Base-by-base conservation (phyloP, 345 rosid genomes). In the Geranium brycei region DNA sequence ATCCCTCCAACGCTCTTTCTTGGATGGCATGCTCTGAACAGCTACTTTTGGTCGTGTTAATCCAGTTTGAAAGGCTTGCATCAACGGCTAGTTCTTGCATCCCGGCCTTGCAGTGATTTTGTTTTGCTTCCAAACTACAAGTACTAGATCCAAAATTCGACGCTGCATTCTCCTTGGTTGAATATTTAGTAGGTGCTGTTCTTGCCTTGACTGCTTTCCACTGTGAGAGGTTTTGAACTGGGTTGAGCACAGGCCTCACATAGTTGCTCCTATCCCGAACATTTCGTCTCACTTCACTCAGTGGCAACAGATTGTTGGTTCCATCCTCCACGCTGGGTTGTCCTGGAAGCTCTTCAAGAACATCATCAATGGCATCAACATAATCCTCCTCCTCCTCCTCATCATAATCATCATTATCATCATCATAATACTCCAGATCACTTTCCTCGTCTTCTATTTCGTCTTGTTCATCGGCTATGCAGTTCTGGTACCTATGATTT, bases 131-230 rank as follows among this genome's bases (percentile, higher is more conserved):
- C 40, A 62, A 38, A 62, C 17, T 28, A 47, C 7, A 31, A 16
- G 4, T 13, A 7, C 16, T 59, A 59, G 64, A 66, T 57, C 57
- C 53, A 28, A 31, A 32, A 66, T 55, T 17, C 18, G 67, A 18
- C 15, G 61, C 73, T 16, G 68, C 30, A 19, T 89, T 89, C 79
- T 92, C 95, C 79, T 89, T 84, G 77, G 61, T 78, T 23, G 56
- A 51, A 38, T 72, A 74, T 72, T 76, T 71, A 14, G 75, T 12
- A 32, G 57, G 76, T 16, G 68, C 75, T 4, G 82, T 83, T 72
- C 72, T 87, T 19, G 90, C 82, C 76, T 92, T 92, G 70, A 86
- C 68, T 31, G 79, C 87, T 77, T 86, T 92, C 98, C 98, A 92
- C 72, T 89, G 93, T 23, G 69, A 61, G 40, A 82, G 82, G 71